These are phyloP conservation scores for Phascolomyces articulosus DNA, from an alignment of 371 early-diverging fungal species.

Conservation along the genomic window DNA sequence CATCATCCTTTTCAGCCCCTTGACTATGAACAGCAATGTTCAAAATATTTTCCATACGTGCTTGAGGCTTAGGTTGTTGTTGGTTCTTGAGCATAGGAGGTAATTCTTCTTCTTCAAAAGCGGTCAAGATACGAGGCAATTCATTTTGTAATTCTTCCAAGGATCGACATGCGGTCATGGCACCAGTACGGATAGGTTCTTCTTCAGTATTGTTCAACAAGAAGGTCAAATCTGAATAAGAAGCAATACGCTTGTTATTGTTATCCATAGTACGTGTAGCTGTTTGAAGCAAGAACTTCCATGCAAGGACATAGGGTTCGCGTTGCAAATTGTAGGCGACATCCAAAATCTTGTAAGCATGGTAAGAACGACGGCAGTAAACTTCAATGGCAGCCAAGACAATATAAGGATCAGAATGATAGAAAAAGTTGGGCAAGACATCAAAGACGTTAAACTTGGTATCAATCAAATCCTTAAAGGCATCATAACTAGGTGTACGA, in stretches of 20 bases:
- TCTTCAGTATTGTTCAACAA: slow-evolving; percentile 67
- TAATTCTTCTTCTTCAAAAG: slow-evolving; percentile 54
- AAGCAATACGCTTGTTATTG: slow-evolving; percentile 76
- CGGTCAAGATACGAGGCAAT: slow-evolving; percentile 56
- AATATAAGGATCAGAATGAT: slow-evolving; percentile 78
- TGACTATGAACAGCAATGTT: slow-evolving; percentile 75
- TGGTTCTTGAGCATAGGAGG: slow-evolving; percentile 38
- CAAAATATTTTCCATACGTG: slow-evolving; percentile 74
- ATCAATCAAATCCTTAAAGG: slow-evolving; percentile 87
- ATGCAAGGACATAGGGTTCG: slow-evolving; percentile 74
- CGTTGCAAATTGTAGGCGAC: slow-evolving; percentile 77
- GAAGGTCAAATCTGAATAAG: slow-evolving; percentile 73
- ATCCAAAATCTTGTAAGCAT: slow-evolving; percentile 90
- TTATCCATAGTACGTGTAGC: slow-evolving; percentile 43
- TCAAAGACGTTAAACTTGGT: slow-evolving; percentile 96
- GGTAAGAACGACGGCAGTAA: slow-evolving; percentile 95
- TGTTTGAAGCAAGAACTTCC: slow-evolving; percentile 80
- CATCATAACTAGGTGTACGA: slow-evolving; percentile 79
- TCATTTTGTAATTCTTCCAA: slow-evolving; percentile 55
- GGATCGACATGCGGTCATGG: slow-evolving; percentile 64
- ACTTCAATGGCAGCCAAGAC: slow-evolving; percentile 92
- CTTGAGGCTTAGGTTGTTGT: slow-evolving; percentile 9
- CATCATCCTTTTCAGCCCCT: slow-evolving; percentile 62
- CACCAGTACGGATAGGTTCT: slow-evolving; percentile 72
- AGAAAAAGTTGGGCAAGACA: slow-evolving; percentile 94